Conservation (phyloP, 2,329 filamentous ascomycete species). For the Myriosclerotinia curreyana region DNA sequence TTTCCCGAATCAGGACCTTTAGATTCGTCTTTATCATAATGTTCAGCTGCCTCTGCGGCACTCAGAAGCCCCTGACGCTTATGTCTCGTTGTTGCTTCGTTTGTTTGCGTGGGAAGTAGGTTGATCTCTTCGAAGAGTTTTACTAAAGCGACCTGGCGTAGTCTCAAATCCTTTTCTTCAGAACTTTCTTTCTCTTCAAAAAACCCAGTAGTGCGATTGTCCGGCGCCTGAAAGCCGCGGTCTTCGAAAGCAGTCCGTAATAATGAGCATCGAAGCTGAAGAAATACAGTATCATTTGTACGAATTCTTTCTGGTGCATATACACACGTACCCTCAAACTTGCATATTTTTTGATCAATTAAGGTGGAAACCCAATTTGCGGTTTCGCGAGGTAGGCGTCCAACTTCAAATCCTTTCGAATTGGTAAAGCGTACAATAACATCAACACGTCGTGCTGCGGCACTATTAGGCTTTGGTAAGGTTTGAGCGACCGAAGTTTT, state of each 20-base stretch:
- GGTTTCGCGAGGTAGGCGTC: constrained; percentile 79
- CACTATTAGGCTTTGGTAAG: constrained; percentile 39
- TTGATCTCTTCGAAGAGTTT: constrained; percentile 88
- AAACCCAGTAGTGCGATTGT: constrained; percentile 68
- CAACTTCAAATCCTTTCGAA: constrained; percentile 73
- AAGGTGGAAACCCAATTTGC: constrained; percentile 90
- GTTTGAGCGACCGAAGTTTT: constrained; percentile 34
- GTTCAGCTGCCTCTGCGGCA: constrained; percentile 85
- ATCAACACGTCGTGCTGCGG: constrained; percentile 66
- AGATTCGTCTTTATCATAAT: constrained; percentile 58
- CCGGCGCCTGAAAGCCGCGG: constrained; percentile 57
- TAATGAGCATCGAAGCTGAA: constrained; percentile 79
- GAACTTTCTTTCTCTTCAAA: constrained; percentile 83
- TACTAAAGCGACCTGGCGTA: constrained; percentile 84
- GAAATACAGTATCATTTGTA: constrained; percentile 90
- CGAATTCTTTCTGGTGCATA: constrained; percentile 81
- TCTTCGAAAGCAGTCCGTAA: constrained; percentile 70
- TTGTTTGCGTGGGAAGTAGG: constrained; percentile 71
- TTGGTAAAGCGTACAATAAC: constrained; percentile 91
- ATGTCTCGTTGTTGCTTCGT: constrained; percentile 69
- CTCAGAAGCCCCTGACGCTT: constrained; percentile 80
- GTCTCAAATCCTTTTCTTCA: constrained; percentile 78
- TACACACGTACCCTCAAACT: constrained; percentile 82
- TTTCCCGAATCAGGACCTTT: constrained; percentile 37
- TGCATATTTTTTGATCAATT: constrained; percentile 85